Conservation (phyloP, 2,329 filamentous ascomycete species). For the Leptographium galeiforme region DNA sequence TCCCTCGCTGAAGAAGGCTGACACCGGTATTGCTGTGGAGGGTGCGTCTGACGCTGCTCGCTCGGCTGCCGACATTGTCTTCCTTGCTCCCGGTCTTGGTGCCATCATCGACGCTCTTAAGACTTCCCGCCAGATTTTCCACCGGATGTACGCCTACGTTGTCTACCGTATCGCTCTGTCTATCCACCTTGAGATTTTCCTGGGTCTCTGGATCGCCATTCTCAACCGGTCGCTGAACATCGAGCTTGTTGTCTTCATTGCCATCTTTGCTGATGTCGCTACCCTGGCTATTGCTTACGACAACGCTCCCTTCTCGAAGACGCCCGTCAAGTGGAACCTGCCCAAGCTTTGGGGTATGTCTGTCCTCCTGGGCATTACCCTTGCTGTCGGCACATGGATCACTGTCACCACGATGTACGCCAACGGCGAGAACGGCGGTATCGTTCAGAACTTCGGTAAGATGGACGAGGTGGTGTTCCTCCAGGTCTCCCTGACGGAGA, state of each 20-base stretch:
- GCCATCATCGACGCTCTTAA: slow-evolving; percentile 88
- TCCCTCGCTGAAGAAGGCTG: slow-evolving; percentile 85
- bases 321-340: slow-evolving; percentile 88
- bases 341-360: slow-evolving; percentile 93
- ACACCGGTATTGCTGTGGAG: slow-evolving; percentile 90
- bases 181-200: slow-evolving; percentile 81
- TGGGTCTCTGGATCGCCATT: slow-evolving; percentile 84
- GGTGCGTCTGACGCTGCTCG: slow-evolving; percentile 83
- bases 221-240: slow-evolving; percentile 75
- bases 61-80: slow-evolving; percentile 86
- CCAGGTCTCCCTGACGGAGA: slow-evolving; percentile 80
- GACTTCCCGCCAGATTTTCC: slow-evolving; percentile 88
- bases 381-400: slow-evolving; percentile 78
- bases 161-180: slow-evolving; percentile 91
- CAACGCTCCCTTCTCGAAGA: slow-evolving; percentile 75
- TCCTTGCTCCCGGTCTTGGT: slow-evolving; percentile 80
- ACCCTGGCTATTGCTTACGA: slow-evolving; percentile 89
- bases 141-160: slow-evolving; percentile 93
- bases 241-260: slow-evolving; percentile 82
- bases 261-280: slow-evolving; percentile 87
- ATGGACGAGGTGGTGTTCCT: slow-evolving; percentile 77
- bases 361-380: slow-evolving; percentile 65
- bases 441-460: slow-evolving; percentile 79
- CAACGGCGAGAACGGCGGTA: slow-evolving; percentile 57
- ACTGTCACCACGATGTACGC: slow-evolving; percentile 75